Evolutionary conservation across 1,284 basidiomycete genomes (phyloP).

Genomic region (Phellinidium pouzarii): DNA sequence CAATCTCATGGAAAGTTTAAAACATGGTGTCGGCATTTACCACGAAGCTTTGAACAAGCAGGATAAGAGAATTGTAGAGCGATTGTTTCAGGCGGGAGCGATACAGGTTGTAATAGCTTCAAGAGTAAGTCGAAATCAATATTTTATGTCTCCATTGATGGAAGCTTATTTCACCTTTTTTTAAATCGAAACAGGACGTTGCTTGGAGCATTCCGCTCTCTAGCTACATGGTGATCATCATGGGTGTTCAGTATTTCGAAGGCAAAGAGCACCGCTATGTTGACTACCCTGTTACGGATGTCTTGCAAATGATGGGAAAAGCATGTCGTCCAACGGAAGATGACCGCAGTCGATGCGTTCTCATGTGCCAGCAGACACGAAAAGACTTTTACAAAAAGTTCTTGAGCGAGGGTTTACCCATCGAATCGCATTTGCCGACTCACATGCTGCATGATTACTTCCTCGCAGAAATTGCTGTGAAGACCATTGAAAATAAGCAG

Average conservation of each 20-base stretch:
- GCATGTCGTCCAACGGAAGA: conserved; percentile 88
- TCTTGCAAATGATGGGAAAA: conserved; percentile 97
- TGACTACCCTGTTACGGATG: conserved; percentile 96
- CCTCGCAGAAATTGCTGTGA: conserved; percentile 96
- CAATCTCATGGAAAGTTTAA: conserved; percentile 75
- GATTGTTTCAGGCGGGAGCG: conserved; percentile 90
- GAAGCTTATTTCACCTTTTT: background rate
- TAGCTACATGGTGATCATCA: conserved; percentile 96
- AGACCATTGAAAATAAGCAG: conserved; percentile 98
- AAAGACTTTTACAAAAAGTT: conserved; percentile 99
- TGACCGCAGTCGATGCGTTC: conserved; percentile 81
- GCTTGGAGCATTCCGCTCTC: conserved; percentile 93
- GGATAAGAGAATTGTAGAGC: conserved; percentile 90
- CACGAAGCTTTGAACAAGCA: conserved; percentile 90
- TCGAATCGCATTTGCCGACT: conserved; percentile 89
- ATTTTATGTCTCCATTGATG: background rate
- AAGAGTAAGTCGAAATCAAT: conserved; percentile 50
- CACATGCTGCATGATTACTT: conserved; percentile 93
- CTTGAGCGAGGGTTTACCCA: conserved; percentile 93
- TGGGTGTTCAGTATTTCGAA: conserved; percentile 96
- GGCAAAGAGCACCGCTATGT: conserved; percentile 96
- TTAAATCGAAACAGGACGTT: conserved; percentile 85
- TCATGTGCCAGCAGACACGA: conserved; percentile 95
- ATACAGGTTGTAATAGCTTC: conserved; percentile 93
- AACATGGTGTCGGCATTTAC: conserved; percentile 91